Evolutionary conservation across 768 basidiomycete genomes (phyloP).

Genomic region (Hericium coralloides): DNA sequence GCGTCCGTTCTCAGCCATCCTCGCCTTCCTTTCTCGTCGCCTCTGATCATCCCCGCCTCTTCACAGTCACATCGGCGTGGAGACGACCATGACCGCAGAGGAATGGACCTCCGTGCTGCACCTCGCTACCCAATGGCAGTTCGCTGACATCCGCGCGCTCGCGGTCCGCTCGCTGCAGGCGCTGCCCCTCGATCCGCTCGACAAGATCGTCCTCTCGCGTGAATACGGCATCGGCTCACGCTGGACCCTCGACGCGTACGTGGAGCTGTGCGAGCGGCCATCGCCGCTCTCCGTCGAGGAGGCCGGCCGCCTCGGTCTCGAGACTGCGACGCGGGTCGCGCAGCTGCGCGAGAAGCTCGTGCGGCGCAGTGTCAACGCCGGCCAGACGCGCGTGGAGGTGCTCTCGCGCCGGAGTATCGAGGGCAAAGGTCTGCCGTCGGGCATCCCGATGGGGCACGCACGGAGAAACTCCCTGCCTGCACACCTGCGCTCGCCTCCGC

Average conservation of each 20-base stretch:
- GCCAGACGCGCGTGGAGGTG: background rate
- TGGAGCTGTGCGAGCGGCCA: background rate
- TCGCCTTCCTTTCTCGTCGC: background rate
- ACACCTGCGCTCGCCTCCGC: background rate
- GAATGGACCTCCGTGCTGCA: background rate
- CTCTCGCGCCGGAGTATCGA: background rate
- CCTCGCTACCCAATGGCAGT: background rate
- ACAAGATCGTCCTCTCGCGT: background rate
- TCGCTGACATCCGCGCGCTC: background rate
- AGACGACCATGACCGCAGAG: background rate
- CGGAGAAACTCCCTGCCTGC: background rate
- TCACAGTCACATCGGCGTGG: background rate
- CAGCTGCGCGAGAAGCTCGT: background rate
- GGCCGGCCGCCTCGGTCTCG: background rate
- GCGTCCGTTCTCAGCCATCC: background rate
- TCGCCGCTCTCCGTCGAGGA: background rate
- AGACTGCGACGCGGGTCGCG: background rate
- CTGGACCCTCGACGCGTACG: background rate
- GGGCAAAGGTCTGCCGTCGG: background rate
- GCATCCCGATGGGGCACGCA: background rate
- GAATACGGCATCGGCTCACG: background rate
- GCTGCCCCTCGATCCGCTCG: background rate
- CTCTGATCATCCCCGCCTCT: background rate
- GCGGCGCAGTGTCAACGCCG: background rate
- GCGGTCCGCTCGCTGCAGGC: background rate